Evolutionary conservation across 352 stramenopile species (phyloP), one percentile per base, ranked within the genome.

Genomic region (Pythium volutum): DNA sequence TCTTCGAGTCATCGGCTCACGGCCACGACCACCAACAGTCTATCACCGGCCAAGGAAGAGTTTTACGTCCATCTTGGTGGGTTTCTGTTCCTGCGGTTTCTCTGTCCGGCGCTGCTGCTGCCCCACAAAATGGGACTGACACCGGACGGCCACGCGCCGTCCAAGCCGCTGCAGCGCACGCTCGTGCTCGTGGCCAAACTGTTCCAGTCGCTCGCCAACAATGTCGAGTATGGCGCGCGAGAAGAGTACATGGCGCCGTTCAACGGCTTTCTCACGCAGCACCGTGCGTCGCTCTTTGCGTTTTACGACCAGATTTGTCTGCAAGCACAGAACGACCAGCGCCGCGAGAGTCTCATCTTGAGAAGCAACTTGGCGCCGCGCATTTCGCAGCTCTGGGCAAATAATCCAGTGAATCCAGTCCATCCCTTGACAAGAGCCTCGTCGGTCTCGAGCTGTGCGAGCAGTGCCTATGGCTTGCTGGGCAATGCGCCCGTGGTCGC

Each of bases 241-340:
- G 84, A 94, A 45, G 70, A 76, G 33, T 94, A 88, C 66, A 94
- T 94, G 84, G 63, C 76, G 48, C 82, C 81, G 25, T 91, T 94
- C 57, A 90, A 90, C 53, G 45, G 53, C 2, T 94, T 94, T 55
- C 73, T 94, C 15, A 54, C 59, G 8, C 59, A 74, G 16, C 88
- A 92, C 64, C 77, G 81, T 3, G 45, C 71, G 16, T 76, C 75
- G 34, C 71, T 94, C 20, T 78, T 75, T 41, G 62, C 70, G 15
- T 89, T 94, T 25, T 94, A 94, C 59, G 84, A 93, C 31, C 76
- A 84, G 43, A 69, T 93, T 33, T 88, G 84, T 59, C 77, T 84
- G 58, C 81, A 88, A 67, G 71, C 79, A 2, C 74, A 82, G 48
- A 77, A 79, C 26, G 81, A 91, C 60, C 68, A 66, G 55, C 81